Base-by-base conservation (phyloP, 495 filamentous ascomycete species). In the Aspergillus affinis region DNA sequence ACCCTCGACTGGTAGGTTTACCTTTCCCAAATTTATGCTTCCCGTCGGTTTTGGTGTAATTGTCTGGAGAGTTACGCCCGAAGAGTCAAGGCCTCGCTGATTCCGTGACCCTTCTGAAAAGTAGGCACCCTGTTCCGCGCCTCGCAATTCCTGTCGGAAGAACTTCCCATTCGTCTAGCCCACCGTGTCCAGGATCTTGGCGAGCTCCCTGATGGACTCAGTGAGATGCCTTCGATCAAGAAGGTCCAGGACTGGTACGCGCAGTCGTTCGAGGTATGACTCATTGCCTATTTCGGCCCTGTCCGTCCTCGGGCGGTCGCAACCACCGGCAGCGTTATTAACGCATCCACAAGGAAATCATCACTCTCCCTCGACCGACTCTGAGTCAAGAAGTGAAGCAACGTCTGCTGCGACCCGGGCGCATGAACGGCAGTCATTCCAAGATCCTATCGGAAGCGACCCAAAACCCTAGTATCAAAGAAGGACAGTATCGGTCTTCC, bases 201-300 rank as follows among this genome's bases (percentile, higher is more conserved):
- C 12, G 88, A 90, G 71, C 80, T 98, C 6, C 94, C 94, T n/a
- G 94, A 98, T 84, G 94, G 95, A 57, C 84, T 98, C 60, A 97
- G 91, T 72, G 92, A 98, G 59, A 98, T 98, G 94, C 91, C 93
- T 32, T 97, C 93, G 17, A 97, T 98, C 57, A 88, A 89, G 73
- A 92, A 87, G 72, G 94, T 98, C 54, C 86, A 90, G 74, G 92
- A 97, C 64, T 98, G 94, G 94, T 98, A 98, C 76, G 95, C 94
- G 61, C 95, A 98, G 77, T 98, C 95, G 54, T 98, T 98, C 71
- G 93, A 98, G 86, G 93, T 98, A 84, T 63, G 72, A 64, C 49
- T 63, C 59, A 62, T 44, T 36, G 21, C 49, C n/a, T 26, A 44
- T 46, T 29, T 20, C 45, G 18, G n/a, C 46, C 13, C 36, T 32